phyloP scores from a whole-genome alignment of 768 basidiomycete species.

The Tylopilus felleus region DNA sequence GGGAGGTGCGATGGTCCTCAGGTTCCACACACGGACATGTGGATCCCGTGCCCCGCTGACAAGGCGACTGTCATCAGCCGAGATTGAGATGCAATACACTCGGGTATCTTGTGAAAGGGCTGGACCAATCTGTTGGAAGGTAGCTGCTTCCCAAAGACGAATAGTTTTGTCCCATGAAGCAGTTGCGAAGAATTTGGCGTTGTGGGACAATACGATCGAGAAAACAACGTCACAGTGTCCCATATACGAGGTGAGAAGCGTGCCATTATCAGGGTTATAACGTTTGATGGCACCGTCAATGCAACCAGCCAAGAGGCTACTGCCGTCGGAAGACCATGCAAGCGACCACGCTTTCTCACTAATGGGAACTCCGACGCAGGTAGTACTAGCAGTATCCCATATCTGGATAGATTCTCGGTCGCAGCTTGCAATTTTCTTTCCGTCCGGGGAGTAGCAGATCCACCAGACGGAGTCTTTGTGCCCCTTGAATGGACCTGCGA shows the following conservation, averaged over 20 bases:
- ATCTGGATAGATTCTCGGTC: slow-evolving; percentile 17
- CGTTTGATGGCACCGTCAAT: slow-evolving; percentile 14
- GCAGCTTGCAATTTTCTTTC: slow-evolving; percentile 17
- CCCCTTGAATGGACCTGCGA: slow-evolving; percentile 6
- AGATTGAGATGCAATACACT: slow-evolving; percentile 15
- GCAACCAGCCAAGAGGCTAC: slow-evolving; percentile 17
- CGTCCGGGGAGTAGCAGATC: slow-evolving; percentile 20
- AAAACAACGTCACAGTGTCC: slow-evolving; percentile 20
- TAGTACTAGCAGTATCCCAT: slow-evolving; percentile 6
- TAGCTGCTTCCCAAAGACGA: slow-evolving; percentile 25
- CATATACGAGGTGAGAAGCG: not conserved
- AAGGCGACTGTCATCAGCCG: slow-evolving; percentile 13
- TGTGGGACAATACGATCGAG: slow-evolving; percentile 20
- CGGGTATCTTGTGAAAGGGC: slow-evolving; percentile 10
- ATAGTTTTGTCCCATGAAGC: slow-evolving; percentile 29
- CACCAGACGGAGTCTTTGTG: slow-evolving; percentile 17
- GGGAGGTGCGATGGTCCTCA: slow-evolving; percentile 9
- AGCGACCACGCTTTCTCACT: slow-evolving; percentile 20
- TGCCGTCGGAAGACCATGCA: slow-evolving; percentile 16
- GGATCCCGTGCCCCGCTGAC: slow-evolving; percentile 17
- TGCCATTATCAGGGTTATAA: slow-evolving; percentile 9
- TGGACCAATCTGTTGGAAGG: slow-evolving; percentile 18
- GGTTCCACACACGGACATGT: slow-evolving; percentile 14
- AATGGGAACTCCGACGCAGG: slow-evolving; percentile 1
- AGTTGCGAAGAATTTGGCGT: slow-evolving; percentile 22